phyloP scores from a whole-genome alignment of 2,329 filamentous ascomycete species.

The Bipolaris cookei region DNA sequence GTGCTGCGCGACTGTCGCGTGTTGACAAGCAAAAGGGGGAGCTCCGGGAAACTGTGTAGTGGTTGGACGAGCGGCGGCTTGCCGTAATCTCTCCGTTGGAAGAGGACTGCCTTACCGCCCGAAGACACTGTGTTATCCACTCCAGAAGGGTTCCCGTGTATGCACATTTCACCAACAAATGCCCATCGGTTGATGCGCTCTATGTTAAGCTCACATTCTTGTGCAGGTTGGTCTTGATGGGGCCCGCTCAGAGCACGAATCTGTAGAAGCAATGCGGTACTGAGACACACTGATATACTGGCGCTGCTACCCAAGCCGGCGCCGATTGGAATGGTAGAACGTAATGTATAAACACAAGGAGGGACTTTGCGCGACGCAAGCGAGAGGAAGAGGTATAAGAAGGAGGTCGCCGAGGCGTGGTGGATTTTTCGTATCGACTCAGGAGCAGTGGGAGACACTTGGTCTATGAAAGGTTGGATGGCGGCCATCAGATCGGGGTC shows the following conservation, averaged over 20 bases:
- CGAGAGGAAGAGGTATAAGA: conserved; percentile 91
- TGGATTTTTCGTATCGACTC: conserved; percentile 83
- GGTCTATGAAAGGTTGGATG: conserved; percentile 77
- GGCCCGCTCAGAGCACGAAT: conserved; percentile 87
- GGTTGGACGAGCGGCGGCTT: conserved; percentile 78
- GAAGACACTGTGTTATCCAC: conserved; percentile 97
- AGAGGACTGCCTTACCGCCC: conserved; percentile 92
- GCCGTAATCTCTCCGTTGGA: conserved; percentile 78
- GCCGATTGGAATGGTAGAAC: conserved; percentile 91
- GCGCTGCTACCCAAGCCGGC: conserved; percentile 92
- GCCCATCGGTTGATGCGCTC: conserved; percentile 98
- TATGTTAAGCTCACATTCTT: conserved; percentile 87
- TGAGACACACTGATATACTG: conserved; percentile 89
- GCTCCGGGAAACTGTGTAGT: conserved; percentile 86
- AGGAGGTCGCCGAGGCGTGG: conserved; percentile 78
- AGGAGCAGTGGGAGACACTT: conserved; percentile 70
- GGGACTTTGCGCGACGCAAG: conserved; percentile 80
- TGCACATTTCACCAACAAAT: conserved; percentile 95
- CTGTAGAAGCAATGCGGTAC: conserved; percentile 83
- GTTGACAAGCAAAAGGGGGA: conserved; percentile 88
- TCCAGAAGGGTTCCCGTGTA: conserved; percentile 94
- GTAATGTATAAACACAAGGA: conserved; percentile 85
- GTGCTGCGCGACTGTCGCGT: conserved; percentile 89
- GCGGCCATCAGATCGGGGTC: conserved; percentile 82
- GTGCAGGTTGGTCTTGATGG: conserved; percentile 85